phyloP scores from a whole-genome alignment of 2,329 filamentous ascomycete species.

The Paramyrothecium sp. region DNA sequence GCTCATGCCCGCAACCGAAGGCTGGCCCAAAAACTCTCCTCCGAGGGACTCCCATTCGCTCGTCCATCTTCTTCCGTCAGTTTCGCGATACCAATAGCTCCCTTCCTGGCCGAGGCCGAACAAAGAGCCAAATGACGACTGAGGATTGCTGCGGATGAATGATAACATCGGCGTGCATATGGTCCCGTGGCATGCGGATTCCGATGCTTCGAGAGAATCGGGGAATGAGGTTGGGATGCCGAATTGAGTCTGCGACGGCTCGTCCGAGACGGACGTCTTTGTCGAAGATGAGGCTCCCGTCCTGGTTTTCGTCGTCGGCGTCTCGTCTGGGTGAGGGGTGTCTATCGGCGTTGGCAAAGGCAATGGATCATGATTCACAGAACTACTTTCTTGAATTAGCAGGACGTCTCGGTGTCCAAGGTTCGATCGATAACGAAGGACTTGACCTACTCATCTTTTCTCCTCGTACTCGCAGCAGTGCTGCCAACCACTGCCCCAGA shows the following conservation, averaged over 20 bases:
- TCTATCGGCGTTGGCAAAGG: neutral
- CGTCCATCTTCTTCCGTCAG: neutral
- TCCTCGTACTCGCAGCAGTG: neutral
- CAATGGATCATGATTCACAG: too few species aligned
- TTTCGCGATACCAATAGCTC: slow-evolving; percentile 1
- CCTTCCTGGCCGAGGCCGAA: neutral
- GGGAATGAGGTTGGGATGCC: neutral
- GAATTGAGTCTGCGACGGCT: neutral
- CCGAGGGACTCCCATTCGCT: slow-evolving; percentile 1
- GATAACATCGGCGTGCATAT: neutral
- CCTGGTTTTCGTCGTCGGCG: neutral
- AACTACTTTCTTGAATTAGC: neutral
- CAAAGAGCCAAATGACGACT: neutral
- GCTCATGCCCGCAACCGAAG: neutral
- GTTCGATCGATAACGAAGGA: neutral
- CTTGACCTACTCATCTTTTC: neutral
- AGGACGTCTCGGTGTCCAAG: neutral
- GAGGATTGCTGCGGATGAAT: neutral
- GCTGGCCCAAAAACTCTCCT: slow-evolving; percentile 6
- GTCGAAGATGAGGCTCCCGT: too few species aligned
- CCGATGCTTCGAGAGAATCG: neutral
- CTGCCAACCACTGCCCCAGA: neutral
- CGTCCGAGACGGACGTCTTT: too few species aligned
- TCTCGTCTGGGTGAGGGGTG: neutral
- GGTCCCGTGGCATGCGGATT: neutral